phyloP scores from a whole-genome alignment of 2,329 filamentous ascomycete species.

The Zasmidium citrigriseum region DNA sequence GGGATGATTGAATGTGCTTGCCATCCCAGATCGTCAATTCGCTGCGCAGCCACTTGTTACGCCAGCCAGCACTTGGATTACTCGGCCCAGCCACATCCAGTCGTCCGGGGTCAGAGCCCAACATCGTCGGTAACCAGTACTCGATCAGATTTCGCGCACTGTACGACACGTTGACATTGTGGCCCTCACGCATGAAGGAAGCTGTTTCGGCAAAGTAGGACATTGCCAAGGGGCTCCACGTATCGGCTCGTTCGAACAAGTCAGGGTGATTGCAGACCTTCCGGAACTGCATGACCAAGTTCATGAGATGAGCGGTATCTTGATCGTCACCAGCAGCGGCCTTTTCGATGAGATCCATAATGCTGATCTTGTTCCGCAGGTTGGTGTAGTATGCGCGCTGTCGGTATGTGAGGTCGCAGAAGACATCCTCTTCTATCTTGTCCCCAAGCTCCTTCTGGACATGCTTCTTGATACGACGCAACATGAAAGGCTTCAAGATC shows the following conservation, averaged over 20 bases:
- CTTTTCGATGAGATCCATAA: conserved; percentile 98
- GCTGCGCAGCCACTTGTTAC: conserved; percentile 72
- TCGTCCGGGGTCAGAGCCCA: conserved; percentile 81
- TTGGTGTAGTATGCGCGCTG: conserved; percentile 93
- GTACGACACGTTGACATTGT: conserved; percentile 76
- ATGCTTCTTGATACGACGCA: conserved; percentile 98
- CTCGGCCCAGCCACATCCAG: conserved; percentile 71
- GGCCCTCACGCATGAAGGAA: conserved; percentile 89
- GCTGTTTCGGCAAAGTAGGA: conserved; percentile 92
- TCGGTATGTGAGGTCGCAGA: conserved; percentile 94
- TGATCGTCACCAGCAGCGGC: conserved; percentile 90
- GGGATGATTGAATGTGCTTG: conserved; percentile 64
- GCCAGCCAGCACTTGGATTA: conserved; percentile 78
- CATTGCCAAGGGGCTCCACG: conserved; percentile 79
- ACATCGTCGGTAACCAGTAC: conserved; percentile 75
- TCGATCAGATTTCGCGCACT: conserved; percentile 85
- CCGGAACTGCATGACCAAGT: conserved; percentile 98
- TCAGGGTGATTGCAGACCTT: conserved; percentile 99
- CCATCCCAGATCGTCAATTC: conserved; percentile 90
- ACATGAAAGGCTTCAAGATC: conserved; percentile 99
- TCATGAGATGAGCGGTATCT: conserved; percentile 96
- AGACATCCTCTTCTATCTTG: conserved; percentile 96
- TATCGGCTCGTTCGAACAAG: conserved; percentile 92
- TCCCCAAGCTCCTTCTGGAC: conserved; percentile 98
- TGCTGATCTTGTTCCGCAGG: conserved; percentile 93